Evolutionary conservation across 805 yeast genomes (phyloP), one percentile per base, ranked within the genome.

Genomic region (Kodamaea leandrae): DNA sequence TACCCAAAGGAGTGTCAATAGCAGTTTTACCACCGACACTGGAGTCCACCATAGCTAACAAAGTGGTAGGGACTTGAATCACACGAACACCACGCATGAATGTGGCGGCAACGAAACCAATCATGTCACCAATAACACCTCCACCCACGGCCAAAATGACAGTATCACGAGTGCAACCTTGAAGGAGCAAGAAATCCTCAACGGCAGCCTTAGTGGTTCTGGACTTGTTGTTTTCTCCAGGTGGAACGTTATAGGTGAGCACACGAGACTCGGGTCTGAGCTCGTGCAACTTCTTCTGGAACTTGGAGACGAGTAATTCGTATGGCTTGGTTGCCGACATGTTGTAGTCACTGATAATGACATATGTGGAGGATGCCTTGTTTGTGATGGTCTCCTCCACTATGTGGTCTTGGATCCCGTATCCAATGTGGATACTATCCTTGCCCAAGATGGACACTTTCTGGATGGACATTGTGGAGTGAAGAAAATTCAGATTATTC

Each of bases 1-100:
- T 93, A 34, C 99, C 99, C 48, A 84, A 63, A 1, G 97, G 96
- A 10, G 97, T 90, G 60, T 93, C 99, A 43, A 93, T 90, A 29
- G 99, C 99, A 32, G 99, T 93, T 62, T 93, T 93, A 30, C 99
- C 99, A 45, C 99, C 99, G 52, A 93, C 88, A 4, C 97, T 87
- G 8, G 97, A 89, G 63, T 93, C 99, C 24, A 93, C 99, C 99
- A 93, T 93, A 6, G 99, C 83, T 48, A 93, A 74, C 49, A 93
- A 66, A 24, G 96, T 86, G 5, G 99, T 93, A 42, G 99, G 99
- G 20, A 93, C 75, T 63, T 93, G 99, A 32, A 89, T 82, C 43
- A 89, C 88, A 48, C 96, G 76, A 6, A 93, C 95, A 43, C 99
- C 99, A 60, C 99, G 78, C 99, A 93, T 93, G 63, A 93, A 93